These are phyloP conservation scores for Gaeumannomyces sp. DNA, from an alignment of 2,329 filamentous ascomycete species.

Conservation along the genomic window DNA sequence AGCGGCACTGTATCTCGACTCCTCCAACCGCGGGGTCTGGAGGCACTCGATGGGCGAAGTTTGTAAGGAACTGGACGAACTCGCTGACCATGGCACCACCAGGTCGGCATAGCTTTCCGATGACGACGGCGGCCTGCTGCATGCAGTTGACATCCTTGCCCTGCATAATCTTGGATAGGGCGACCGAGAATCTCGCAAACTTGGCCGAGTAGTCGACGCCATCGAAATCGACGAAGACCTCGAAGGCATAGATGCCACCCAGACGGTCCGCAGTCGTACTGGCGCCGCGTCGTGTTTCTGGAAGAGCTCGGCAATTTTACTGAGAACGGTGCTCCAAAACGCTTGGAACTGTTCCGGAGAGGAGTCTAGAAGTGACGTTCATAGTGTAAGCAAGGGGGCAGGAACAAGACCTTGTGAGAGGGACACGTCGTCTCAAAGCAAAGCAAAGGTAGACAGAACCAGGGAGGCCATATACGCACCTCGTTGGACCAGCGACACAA, in stretches of 20 bases:
- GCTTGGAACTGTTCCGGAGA: slow-evolving; percentile 67
- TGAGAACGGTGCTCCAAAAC: slow-evolving; percentile 52
- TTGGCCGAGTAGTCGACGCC: slow-evolving; percentile 90
- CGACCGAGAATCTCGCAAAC: slow-evolving; percentile 89
- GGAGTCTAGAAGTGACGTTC: slow-evolving; percentile 51
- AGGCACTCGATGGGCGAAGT: slow-evolving; percentile 95
- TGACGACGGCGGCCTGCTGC: slow-evolving; percentile 79
- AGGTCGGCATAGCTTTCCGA: slow-evolving; percentile 85
- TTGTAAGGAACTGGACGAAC: slow-evolving; percentile 92
- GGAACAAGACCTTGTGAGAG: slow-evolving; percentile 9
- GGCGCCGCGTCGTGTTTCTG: slow-evolving; percentile 53
- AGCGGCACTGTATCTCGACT: slow-evolving; percentile 86
- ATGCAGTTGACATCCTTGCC: slow-evolving; percentile 89
- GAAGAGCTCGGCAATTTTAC: slow-evolving; percentile 58
- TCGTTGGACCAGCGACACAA: slow-evolving; percentile 49
- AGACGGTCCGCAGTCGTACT: slow-evolving; percentile 77
- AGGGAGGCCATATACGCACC: slow-evolving; percentile 32
- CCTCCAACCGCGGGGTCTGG: slow-evolving; percentile 89
- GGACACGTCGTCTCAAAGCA: neutral
- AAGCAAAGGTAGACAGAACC: neutral
- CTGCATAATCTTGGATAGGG: slow-evolving; percentile 78
- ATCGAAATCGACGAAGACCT: slow-evolving; percentile 91
- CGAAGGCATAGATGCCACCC: slow-evolving; percentile 86
- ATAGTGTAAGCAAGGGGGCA: neutral
- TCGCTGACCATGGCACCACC: slow-evolving; percentile 93